Evolutionary conservation across 129 eudicot species (phyloP).

Genomic region (Pittosporum tobira): DNA sequence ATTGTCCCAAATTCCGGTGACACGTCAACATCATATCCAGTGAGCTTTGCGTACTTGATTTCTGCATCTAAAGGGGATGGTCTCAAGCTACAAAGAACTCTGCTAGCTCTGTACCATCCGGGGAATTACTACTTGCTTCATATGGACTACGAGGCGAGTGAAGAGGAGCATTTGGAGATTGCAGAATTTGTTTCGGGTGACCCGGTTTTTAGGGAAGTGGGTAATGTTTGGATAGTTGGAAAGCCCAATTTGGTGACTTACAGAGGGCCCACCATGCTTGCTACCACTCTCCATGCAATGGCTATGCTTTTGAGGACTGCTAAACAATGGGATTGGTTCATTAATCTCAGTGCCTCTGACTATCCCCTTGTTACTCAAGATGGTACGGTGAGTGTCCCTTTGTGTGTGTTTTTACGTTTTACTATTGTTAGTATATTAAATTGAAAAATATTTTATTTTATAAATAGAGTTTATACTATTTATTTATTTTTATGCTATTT

Average conservation of each 20-base stretch:
- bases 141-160: slow-evolving; percentile 50
- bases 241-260: slow-evolving; percentile 76
- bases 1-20: slow-evolving; percentile 10
- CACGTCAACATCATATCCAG: slow-evolving; percentile 47
- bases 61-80: slow-evolving; percentile 81
- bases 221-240: slow-evolving; percentile 81
- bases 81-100: slow-evolving; percentile 46
- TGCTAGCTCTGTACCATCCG: slow-evolving; percentile 73
- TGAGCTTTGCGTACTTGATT: slow-evolving; percentile 80
- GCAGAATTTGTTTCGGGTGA: slow-evolving; percentile 42
- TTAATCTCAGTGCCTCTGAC: slow-evolving; percentile 97
- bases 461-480: neutral
- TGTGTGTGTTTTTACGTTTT: neutral
- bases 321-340: slow-evolving; percentile 88
- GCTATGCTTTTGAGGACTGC: slow-evolving; percentile 51
- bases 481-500: neutral
- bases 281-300: slow-evolving; percentile 79
- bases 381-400: slow-evolving; percentile 78
- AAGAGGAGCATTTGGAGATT: slow-evolving; percentile 45
- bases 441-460: too few species aligned
- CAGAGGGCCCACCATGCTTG: slow-evolving; percentile 93
- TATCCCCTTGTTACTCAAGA: slow-evolving; percentile 97
- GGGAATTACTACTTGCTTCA: slow-evolving; percentile 66
- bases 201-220: slow-evolving; percentile 35
- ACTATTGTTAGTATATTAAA: neutral